A percentile compares a stretch with the other conserved stretches of the same genome.
These are phyloP conservation scores for Penicillium atrosanguineum DNA, from an alignment of 495 filamentous ascomycete genomes.

Conservation along the genomic window DNA sequence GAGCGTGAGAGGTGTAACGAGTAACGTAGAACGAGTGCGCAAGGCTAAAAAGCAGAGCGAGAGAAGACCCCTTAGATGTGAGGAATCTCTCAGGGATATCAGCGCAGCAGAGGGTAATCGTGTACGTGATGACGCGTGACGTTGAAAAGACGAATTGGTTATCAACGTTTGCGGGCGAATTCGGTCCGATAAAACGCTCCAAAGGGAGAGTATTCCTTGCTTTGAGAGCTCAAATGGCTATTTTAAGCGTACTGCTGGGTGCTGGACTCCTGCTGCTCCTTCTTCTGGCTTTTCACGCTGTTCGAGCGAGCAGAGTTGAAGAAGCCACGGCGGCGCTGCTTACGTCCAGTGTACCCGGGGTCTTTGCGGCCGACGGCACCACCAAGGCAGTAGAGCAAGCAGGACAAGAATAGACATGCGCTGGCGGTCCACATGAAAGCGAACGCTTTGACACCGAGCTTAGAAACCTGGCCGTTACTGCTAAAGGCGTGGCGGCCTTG, in stretches of 20 bases:
- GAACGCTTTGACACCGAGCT: conserved; percentile 69
- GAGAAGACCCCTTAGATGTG: conserved; percentile 1
- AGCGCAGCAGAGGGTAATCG: conserved; percentile 10
- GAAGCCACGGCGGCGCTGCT: conserved; percentile 42
- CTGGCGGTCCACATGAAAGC: conserved; percentile 85
- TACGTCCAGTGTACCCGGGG: conserved; percentile 40
- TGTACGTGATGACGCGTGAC: conserved; percentile 5
- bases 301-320: conserved; percentile 38
- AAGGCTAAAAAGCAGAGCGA: conserved; percentile 9
- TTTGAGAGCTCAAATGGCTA: not conserved
- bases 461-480: conserved; percentile 52
- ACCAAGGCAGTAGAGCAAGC: conserved; percentile 64
- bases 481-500: conserved; percentile 71
- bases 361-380: conserved; percentile 37
- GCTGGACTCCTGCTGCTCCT: conserved; percentile 12
- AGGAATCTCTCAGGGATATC: conserved; percentile 15
- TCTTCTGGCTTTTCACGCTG: conserved; percentile 38
- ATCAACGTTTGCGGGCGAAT: not conserved
- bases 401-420: conserved; percentile 66
- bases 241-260: conserved; percentile 22
- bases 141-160: not conserved
- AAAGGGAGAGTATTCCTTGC: not conserved
- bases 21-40: not conserved
- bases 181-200: not conserved
- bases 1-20: conserved; percentile 7